These are phyloP conservation scores for Hemisphaericaspora xylanilytica DNA, from an alignment of 1,139 yeast species.

Conservation along the genomic window DNA sequence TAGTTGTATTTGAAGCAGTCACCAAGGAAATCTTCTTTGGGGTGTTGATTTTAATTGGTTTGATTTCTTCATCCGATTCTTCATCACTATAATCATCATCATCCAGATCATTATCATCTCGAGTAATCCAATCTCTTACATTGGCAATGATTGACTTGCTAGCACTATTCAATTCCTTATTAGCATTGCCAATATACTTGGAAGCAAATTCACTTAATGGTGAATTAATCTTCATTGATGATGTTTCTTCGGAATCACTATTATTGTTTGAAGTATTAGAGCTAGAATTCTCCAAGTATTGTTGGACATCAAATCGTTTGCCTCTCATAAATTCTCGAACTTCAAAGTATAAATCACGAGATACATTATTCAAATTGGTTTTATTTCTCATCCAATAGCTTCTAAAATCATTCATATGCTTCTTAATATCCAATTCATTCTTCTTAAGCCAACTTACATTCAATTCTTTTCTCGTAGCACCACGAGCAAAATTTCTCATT, in stretches of 20 bases:
- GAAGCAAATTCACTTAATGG: constrained; percentile 64
- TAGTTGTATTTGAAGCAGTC: not conserved
- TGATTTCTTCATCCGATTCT: constrained; percentile 12
- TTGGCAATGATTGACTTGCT: constrained; percentile 53
- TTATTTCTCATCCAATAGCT: constrained; percentile 77
- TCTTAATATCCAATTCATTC: constrained; percentile 89
- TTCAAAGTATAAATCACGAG: constrained; percentile 80
- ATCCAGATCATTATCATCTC: constrained; percentile 31
- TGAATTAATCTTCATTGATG: constrained; percentile 33
- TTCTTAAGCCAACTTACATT: constrained; percentile 97
- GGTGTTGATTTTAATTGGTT: constrained; percentile 12
- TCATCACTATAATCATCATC: constrained; percentile 11
- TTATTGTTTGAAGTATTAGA: constrained; percentile 11
- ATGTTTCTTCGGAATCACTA: constrained; percentile 33
- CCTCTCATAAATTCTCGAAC: constrained; percentile 70
- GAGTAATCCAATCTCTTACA: constrained; percentile 65
- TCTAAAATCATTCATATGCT: constrained; percentile 85
- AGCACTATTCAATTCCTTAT: constrained; percentile 39
- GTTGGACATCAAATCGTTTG: constrained; percentile 42
- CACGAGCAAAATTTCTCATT: constrained; percentile 95
- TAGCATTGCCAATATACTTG: constrained; percentile 55
- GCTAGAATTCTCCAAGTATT: constrained; percentile 23
- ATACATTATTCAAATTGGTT: constrained; percentile 65
- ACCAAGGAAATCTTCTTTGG: not conserved
- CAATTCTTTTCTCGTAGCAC: constrained; percentile 93